phyloP scores from a whole-genome alignment of 495 filamentous ascomycete species.

The Neurospora sp. region DNA sequence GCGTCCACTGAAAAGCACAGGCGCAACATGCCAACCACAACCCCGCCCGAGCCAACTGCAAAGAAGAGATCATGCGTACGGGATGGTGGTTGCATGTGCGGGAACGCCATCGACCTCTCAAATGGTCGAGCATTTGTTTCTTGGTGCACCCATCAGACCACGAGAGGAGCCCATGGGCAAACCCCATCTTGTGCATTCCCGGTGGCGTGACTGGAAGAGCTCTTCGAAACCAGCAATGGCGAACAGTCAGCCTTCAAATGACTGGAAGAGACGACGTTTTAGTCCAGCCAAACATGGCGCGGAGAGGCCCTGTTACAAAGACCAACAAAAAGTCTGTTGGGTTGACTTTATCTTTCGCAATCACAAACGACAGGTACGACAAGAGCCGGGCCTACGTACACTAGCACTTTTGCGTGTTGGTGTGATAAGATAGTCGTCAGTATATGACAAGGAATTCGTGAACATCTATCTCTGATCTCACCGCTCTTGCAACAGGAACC shows the following conservation, averaged over 20 bases:
- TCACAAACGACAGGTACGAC: not conserved
- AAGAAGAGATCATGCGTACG: conserved; percentile 16
- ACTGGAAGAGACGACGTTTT: not conserved
- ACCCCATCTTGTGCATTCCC: not conserved
- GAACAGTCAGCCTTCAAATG: not conserved
- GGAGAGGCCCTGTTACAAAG: not conserved
- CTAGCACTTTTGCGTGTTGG: not conserved
- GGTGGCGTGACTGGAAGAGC: not conserved
- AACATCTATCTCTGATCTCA: not conserved
- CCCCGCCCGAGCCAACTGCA: conserved; percentile 15
- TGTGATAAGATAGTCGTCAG: not conserved
- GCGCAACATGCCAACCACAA: conserved; percentile 4
- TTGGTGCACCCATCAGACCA: not conserved
- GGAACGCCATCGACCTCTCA: not conserved
- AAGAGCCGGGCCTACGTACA: not conserved
- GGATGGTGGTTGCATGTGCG: conserved; percentile 14
- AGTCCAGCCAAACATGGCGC: not conserved
- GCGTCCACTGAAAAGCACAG: not conserved
- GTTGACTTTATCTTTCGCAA: not conserved
- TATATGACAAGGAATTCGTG: not conserved
- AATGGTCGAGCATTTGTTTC: not conserved
- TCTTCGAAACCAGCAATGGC: not conserved
- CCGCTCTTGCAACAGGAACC: not conserved
- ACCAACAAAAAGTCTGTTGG: not conserved
- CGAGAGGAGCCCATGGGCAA: not conserved